Conservation (phyloP, 768 basidiomycete genomes). For the Suillus placidus region DNA sequence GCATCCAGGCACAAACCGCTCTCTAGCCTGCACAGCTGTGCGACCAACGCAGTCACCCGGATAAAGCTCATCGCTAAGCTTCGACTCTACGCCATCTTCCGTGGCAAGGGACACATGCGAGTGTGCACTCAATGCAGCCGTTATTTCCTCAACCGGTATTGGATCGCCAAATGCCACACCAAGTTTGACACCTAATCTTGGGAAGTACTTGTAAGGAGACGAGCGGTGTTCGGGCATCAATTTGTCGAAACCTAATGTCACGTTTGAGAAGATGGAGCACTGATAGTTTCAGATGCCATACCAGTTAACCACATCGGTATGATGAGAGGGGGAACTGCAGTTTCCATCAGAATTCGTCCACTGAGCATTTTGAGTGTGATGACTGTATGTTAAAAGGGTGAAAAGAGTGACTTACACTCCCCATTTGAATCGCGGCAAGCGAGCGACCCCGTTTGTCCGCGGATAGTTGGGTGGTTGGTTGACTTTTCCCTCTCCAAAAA, state of each 20-base stretch:
- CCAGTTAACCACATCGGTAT: constrained; percentile 96
- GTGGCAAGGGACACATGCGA: constrained; percentile 15
- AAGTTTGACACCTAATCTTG: constrained; percentile 62
- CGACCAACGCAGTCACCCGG: constrained; percentile 20
- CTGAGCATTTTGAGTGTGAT: constrained; percentile 40
- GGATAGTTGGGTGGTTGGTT: constrained; percentile 67
- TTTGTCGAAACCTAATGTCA: constrained; percentile 68
- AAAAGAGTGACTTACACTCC: constrained; percentile 69
- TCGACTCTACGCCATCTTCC: constrained; percentile 17
- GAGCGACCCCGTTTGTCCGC: constrained; percentile 43
- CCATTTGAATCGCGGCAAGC: constrained; percentile 88
- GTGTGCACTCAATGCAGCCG: constrained; percentile 21
- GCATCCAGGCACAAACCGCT: constrained; percentile 7
- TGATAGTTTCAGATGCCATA: constrained; percentile 22
- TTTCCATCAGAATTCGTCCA: constrained; percentile 81
- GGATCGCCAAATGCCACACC: constrained; percentile 83
- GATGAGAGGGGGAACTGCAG: constrained; percentile 65
- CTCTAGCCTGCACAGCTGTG: constrained; percentile 11
- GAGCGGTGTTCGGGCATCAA: constrained; percentile 87
- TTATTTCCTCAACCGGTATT: constrained; percentile 47
- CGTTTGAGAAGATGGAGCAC: neutral
- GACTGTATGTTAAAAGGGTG: neutral
- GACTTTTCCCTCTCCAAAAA: constrained; percentile 89
- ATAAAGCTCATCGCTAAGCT: neutral
- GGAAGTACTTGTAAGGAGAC: constrained; percentile 73